Evolutionary conservation across 2,329 filamentous ascomycete species (phyloP), one percentile per base, ranked within the genome.

Genomic region (Colletotrichum chlorophyti): DNA sequence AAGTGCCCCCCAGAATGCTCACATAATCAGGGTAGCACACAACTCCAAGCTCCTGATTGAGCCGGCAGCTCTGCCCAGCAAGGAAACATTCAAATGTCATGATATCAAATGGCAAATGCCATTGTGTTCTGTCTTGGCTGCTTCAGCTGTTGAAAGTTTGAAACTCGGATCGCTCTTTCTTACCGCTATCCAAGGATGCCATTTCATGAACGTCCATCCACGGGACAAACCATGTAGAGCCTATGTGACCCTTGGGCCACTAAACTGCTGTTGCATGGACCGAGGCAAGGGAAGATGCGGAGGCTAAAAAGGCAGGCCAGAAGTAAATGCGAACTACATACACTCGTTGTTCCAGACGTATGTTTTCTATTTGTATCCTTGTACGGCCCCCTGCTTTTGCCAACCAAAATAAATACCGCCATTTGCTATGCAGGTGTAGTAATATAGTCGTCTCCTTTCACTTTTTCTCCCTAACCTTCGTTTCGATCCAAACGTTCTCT

Each of bases 311-410:
- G 12, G 47, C 34, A 17, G 34, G 57, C 46, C 37, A 55, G 51
- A 49, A 26, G 57, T 26, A 37, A 55, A 55, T 40, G 38, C 52
- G 37, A 23, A 60, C 51, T 48, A 27, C 57, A 60, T 27, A 27
- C 57, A 60, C 27, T 42, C 38, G 49, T 60, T 50, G 45, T 50
- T 53, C 54, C n/a, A n/a, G n/a, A n/a, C n/a, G n/a, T n/a, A 24
- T 8, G 24, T 19, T 40, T 21, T 34, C 27, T 55, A 35, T 6
- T 45, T 40, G 32, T 34, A 34, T 55, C 42, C 8, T 45, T 40
- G 32, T 31, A 40, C 35, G 24, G 27, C 21, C 15, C 14, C 43
- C 26, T 40, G 9, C 9, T 21, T 27, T 29, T 46, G 26, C 40
- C 43, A 23, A 23, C 31, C 17, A 37, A 50, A 34, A 17, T n/a